A percentile compares a stretch with the other conserved stretches of the same genome.
These are phyloP conservation scores for Penicillium rolfsii DNA, from an alignment of 2,329 filamentous ascomycete genomes.

Conservation along the genomic window DNA sequence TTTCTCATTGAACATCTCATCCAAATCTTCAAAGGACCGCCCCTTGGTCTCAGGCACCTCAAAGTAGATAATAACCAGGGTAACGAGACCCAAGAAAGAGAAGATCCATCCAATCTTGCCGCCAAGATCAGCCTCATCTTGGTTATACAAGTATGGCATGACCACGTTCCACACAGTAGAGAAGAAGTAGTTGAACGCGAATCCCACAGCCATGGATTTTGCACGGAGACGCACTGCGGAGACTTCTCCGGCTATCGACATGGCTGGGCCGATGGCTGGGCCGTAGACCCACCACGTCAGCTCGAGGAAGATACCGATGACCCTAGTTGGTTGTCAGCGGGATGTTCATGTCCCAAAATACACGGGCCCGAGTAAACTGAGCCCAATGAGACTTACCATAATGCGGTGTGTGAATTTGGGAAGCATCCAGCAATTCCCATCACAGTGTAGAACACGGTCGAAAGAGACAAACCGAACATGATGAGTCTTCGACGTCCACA, in stretches of 20 bases:
- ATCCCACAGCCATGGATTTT: constrained; percentile 14
- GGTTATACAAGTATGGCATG: constrained; percentile 6
- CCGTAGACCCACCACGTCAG: constrained; percentile 17
- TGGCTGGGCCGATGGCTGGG: constrained; percentile 11
- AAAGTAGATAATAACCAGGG: neutral
- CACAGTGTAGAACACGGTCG: constrained; percentile 7
- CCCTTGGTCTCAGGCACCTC: constrained; percentile 5
- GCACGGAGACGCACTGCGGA: constrained; percentile 13
- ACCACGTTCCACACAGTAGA: constrained; percentile 11
- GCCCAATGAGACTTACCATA: constrained; percentile 6
- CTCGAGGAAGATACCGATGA: constrained; percentile 12
- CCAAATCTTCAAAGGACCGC: constrained; percentile 6
- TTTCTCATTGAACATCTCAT: constrained; percentile 8
- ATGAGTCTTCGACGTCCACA: constrained; percentile 10
- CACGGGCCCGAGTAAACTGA: neutral
- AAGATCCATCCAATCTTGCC: constrained; percentile 9
- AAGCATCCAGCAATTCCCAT: constrained; percentile 14
- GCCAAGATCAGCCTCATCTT: neutral
- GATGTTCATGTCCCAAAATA: neutral
- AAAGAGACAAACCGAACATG: constrained; percentile 11
- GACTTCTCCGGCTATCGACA: constrained; percentile 15
- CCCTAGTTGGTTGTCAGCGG: neutral
- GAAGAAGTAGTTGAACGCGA: constrained; percentile 17
- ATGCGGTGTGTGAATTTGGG: neutral
- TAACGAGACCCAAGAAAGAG: neutral